Percentiles rank a stretch among this genome's conserved stretches.
These are phyloP conservation scores for Huntiella decipiens DNA, from an alignment of 2,329 filamentous ascomycete genomes.

Conservation along the genomic window DNA sequence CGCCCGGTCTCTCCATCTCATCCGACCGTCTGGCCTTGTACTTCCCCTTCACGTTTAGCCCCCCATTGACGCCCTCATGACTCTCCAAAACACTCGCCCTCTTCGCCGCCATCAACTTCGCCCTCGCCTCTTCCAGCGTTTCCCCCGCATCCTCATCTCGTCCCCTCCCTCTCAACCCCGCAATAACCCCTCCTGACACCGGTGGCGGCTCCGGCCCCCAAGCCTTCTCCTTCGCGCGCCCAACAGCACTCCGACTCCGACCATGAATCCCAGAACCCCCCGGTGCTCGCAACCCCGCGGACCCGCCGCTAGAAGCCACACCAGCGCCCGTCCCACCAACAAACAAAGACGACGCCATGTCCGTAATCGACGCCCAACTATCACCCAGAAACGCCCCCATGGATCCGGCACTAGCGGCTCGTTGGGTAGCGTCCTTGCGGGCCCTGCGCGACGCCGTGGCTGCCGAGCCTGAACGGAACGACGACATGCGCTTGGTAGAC, in stretches of 20 bases:
- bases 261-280: background rate
- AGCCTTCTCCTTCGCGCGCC: conserved; percentile 12
- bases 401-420: conserved; percentile 4
- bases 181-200: conserved; percentile 13
- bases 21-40: conserved; percentile 53
- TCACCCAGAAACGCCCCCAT: conserved; percentile 8
- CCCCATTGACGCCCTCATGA: conserved; percentile 39
- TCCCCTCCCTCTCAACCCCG: background rate
- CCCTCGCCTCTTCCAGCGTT: conserved; percentile 32
- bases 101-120: conserved; percentile 34
- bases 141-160: conserved; percentile 32
- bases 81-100: conserved; percentile 42
- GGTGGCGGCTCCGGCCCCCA: conserved; percentile 33
- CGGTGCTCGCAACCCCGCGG: background rate
- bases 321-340: background rate
- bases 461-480: background rate
- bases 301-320: too few relatives aligned
- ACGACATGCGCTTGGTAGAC: background rate
- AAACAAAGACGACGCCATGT: conserved; percentile 10
- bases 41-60: conserved; percentile 31
- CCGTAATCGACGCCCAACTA: conserved; percentile 11
- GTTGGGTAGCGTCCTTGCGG: background rate
- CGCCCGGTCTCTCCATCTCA: conserved; percentile 23
- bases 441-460: too few relatives aligned
- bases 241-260: conserved; percentile 4